Conservation (phyloP, 345 rosid genomes). For the Gossypium bickii region DNA sequence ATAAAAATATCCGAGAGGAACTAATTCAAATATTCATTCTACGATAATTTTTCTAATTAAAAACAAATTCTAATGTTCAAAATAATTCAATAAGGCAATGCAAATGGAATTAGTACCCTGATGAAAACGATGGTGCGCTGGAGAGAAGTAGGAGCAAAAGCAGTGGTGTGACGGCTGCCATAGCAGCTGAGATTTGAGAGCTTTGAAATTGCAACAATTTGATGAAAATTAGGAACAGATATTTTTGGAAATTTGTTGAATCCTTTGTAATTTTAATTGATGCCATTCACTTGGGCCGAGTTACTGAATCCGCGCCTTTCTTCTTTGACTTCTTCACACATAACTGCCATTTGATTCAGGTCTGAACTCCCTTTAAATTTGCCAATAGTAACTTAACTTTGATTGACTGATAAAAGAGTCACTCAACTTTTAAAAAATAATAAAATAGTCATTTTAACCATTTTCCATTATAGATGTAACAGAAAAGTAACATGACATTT, state of each 20-base stretch:
- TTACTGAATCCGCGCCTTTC: neutral
- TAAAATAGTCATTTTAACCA: too few relatives aligned
- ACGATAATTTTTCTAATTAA: neutral
- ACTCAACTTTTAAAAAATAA: too few relatives aligned
- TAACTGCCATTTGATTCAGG: neutral
- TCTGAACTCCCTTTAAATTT: too few relatives aligned
- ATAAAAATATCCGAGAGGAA: neutral
- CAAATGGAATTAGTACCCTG: conserved; percentile 30
- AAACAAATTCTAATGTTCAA: neutral
- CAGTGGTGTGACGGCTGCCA: conserved; percentile 39
- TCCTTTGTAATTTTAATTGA: neutral
- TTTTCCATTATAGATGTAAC: too few relatives aligned
- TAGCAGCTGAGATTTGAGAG: conserved; percentile 14
- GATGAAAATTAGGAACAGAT: conserved; percentile 1
- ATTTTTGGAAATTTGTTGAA: neutral
- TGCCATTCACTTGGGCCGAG: neutral
- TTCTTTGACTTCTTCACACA: neutral
- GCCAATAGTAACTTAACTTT: too few relatives aligned
- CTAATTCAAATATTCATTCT: too few relatives aligned
- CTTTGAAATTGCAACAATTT: neutral
- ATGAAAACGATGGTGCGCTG: conserved; percentile 36
- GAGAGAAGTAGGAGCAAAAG: conserved; percentile 25
- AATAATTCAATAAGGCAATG: neutral
- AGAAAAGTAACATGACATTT: too few relatives aligned
- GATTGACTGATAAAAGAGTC: too few relatives aligned